Evolutionary conservation across 257 asterid species (phyloP).

Genomic region (Solanum rostratum): DNA sequence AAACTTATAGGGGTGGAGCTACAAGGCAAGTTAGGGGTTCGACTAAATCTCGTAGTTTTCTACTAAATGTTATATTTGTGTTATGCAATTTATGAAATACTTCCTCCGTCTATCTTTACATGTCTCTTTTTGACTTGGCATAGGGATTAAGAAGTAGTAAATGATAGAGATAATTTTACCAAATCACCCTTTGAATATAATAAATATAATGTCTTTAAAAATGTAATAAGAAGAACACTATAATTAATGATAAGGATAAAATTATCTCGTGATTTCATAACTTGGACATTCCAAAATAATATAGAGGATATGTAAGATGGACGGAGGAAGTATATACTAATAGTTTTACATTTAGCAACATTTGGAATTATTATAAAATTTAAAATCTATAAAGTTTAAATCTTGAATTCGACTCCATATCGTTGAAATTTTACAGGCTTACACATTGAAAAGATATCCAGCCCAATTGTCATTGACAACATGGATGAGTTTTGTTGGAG

Average conservation of each 20-base stretch:
- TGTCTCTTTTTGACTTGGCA: too few relatives aligned
- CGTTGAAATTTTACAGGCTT: constrained; percentile 27
- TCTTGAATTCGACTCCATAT: fast-evolving
- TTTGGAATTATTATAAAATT: not conserved
- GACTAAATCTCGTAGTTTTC: not conserved
- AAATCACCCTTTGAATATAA: too few relatives aligned
- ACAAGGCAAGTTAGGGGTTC: not conserved
- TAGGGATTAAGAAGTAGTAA: too few relatives aligned
- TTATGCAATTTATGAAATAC: not conserved
- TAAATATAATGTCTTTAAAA: too few relatives aligned
- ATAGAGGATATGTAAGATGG: too few relatives aligned
- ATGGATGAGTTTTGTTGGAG: constrained; percentile 74
- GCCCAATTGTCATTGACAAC: constrained; percentile 67
- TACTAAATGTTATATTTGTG: not conserved
- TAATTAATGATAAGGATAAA: too few relatives aligned
- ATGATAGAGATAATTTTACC: too few relatives aligned
- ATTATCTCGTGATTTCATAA: too few relatives aligned
- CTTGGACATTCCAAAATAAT: too few relatives aligned
- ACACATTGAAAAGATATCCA: constrained; percentile 55
- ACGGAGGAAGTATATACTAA: too few relatives aligned
- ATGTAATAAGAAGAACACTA: too few relatives aligned
- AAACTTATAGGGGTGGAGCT: not conserved
- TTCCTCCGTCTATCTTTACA: too few relatives aligned
- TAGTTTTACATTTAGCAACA: not conserved
- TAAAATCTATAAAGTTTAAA: not conserved